These are phyloP conservation scores for Penicillium fuscoglaucum DNA, from an alignment of 2,329 filamentous ascomycete genomes.

Conservation along the genomic window DNA sequence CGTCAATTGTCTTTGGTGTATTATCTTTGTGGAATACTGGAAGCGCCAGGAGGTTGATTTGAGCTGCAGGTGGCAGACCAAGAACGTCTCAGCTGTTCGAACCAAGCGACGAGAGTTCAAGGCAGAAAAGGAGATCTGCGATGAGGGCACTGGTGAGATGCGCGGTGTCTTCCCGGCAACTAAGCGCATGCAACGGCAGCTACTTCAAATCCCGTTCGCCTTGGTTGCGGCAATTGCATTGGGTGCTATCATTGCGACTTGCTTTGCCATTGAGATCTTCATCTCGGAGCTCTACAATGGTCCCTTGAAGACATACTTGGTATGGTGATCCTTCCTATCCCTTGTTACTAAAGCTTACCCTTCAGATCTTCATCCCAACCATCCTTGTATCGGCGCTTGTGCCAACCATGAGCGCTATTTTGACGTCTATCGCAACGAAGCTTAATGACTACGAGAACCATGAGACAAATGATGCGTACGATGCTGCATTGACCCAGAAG, in stretches of 20 bases:
- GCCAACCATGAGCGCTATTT: conserved; percentile 74
- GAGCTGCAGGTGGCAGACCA: conserved; percentile 85
- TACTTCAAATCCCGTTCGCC: conserved; percentile 87
- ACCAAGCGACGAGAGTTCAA: conserved; percentile 74
- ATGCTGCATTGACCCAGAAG: conserved; percentile 84
- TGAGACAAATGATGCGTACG: conserved; percentile 79
- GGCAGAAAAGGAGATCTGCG: conserved; percentile 73
- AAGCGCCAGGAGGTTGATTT: conserved; percentile 89
- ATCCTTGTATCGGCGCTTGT: conserved; percentile 78
- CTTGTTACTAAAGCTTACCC: conserved; percentile 8
- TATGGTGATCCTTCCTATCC: conserved; percentile 45
- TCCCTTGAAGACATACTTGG: conserved; percentile 81
- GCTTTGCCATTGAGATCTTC: conserved; percentile 95
- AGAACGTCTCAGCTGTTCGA: conserved; percentile 80
- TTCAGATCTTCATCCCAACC: conserved; percentile 81
- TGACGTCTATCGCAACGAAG: conserved; percentile 75
- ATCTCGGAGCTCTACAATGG: conserved; percentile 93
- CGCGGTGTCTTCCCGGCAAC: conserved; percentile 73
- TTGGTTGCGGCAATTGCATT: conserved; percentile 71
- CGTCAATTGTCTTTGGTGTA: conserved; percentile 78
- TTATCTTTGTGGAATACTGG: conserved; percentile 94
- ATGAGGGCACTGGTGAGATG: conserved; percentile 80
- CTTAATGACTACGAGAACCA: conserved; percentile 91
- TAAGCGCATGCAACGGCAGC: conserved; percentile 75
- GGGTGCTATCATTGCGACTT: conserved; percentile 82